Percentiles rank a stretch among this genome's conserved stretches.
Evolutionary conservation across 768 basidiomycete genomes (phyloP).

Genomic region (Tylopilus sp.): DNA sequence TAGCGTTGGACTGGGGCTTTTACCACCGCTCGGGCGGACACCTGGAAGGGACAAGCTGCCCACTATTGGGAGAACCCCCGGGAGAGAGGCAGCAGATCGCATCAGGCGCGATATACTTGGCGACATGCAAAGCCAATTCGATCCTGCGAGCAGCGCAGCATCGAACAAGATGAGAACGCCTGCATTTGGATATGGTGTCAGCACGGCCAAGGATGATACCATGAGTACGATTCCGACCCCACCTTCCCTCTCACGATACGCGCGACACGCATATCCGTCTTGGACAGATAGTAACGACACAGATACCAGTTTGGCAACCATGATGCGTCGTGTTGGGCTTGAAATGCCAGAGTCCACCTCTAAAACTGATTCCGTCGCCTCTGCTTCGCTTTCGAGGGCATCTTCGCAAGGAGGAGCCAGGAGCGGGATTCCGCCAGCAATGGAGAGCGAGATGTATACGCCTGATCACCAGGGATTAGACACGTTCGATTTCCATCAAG

Average conservation of each 20-base stretch:
- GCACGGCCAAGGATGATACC: conserved; percentile 46
- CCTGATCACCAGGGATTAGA: conserved; percentile 25
- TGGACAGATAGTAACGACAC: conserved; percentile 43
- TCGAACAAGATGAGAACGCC: conserved; percentile 26
- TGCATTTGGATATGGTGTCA: conserved; percentile 26
- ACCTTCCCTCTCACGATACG: conserved; percentile 69
- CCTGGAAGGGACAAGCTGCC: conserved; percentile 55
- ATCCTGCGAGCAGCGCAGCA: conserved; percentile 10
- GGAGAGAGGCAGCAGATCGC: conserved; percentile 64
- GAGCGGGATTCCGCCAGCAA: too few species aligned
- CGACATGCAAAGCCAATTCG: conserved; percentile 42
- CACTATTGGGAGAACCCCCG: conserved; percentile 60
- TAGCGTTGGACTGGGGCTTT: conserved; percentile 30
- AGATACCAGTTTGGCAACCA: conserved; percentile 63
- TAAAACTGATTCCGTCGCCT: conserved; percentile 12
- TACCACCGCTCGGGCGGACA: conserved; percentile 50
- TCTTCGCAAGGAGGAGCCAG: conserved; percentile 13
- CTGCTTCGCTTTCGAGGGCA: conserved; percentile 7
- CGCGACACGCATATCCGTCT: conserved; percentile 35
- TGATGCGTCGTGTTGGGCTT: conserved; percentile 63
- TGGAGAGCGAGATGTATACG: conserved; percentile 20
- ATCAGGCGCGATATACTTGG: conserved; percentile 65
- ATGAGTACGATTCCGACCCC: conserved; percentile 68
- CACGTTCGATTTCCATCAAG: conserved; percentile 26
- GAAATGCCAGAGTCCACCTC: conserved; percentile 36